Evolutionary conservation across 129 eudicot species (phyloP).

Genomic region (Escallonia rubra): DNA sequence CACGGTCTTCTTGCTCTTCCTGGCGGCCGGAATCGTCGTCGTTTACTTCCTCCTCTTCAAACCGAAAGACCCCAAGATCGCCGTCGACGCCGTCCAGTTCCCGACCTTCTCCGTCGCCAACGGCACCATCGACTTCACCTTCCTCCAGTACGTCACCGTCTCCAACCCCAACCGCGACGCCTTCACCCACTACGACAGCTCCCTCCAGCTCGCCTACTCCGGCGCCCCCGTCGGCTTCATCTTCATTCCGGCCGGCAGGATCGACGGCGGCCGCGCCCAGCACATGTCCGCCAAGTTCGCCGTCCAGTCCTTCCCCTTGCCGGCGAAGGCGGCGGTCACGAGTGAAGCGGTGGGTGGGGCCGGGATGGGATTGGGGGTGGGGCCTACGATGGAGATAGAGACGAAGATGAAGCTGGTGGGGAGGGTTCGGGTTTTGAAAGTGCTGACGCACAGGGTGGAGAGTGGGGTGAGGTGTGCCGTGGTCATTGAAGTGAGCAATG

Average conservation of each 20-base stretch:
- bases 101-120: conserved; percentile 76
- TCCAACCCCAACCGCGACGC: conserved; percentile 89
- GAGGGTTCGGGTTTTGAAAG: conserved; percentile 84
- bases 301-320: conserved; percentile 59
- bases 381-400: conserved; percentile 73
- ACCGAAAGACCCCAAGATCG: conserved; percentile 67
- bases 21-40: conserved; percentile 34
- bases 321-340: conserved; percentile 18
- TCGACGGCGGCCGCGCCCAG: conserved; percentile 74
- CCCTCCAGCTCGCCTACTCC: conserved; percentile 72
- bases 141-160: conserved; percentile 90
- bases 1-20: conserved; percentile 47
- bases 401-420: conserved; percentile 87
- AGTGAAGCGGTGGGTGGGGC: conserved; percentile 18
- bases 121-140: conserved; percentile 83
- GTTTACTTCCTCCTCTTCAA: conserved; percentile 78
- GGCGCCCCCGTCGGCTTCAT: conserved; percentile 69
- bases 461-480: conserved; percentile 73
- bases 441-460: conserved; percentile 79
- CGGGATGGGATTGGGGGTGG: conserved; percentile 20
- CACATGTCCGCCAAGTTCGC: conserved; percentile 81
- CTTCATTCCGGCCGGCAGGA: conserved; percentile 86
- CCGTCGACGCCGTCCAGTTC: conserved; percentile 78
- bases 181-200: conserved; percentile 95
- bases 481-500: conserved; percentile 56